Conservation (phyloP, 352 stramenopile genomes). For the Phytophthora nicotianae region DNA sequence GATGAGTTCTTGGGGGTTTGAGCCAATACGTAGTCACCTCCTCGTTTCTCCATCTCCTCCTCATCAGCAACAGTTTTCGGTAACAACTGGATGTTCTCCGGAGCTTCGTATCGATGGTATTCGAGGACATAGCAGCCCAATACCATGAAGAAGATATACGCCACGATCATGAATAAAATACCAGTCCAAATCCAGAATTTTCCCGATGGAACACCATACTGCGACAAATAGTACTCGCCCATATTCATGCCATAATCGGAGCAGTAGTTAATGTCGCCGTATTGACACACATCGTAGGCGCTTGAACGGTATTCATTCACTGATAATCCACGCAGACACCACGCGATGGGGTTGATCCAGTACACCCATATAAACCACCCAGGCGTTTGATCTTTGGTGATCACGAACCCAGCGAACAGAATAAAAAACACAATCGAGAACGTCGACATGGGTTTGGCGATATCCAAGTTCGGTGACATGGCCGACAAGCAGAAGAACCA, state of each 20-base stretch:
- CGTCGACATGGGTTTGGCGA: conserved; percentile 50
- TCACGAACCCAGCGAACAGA: conserved; percentile 60
- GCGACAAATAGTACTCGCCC: conserved; percentile 6
- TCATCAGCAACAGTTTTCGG: conserved; percentile 1
- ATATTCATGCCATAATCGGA: conserved; percentile 1
- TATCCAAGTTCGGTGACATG: conserved; percentile 35
- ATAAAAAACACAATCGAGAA: conserved; percentile 43
- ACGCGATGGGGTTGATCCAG: neutral
- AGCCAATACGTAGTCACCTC: conserved; percentile 3
- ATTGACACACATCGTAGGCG: conserved; percentile 4
- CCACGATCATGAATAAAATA: conserved; percentile 12
- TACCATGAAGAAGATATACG: conserved; percentile 9
- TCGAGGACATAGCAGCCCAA: conserved; percentile 4
- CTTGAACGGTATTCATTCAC: conserved; percentile 8
- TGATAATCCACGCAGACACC: neutral
- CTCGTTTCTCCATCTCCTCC: conserved; percentile 5
- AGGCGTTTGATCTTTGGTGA: conserved; percentile 54
- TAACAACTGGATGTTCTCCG: neutral
- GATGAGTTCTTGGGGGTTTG: conserved; percentile 2
- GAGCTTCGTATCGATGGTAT: conserved; percentile 4
- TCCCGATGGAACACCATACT: neutral
- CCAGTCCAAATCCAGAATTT: conserved; percentile 4
- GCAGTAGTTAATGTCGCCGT: conserved; percentile 6
- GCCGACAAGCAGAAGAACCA: conserved; percentile 49
- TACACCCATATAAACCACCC: conserved; percentile 26